phyloP scores from a whole-genome alignment of 2,329 filamentous ascomycete species.

The Fusarium longipes region DNA sequence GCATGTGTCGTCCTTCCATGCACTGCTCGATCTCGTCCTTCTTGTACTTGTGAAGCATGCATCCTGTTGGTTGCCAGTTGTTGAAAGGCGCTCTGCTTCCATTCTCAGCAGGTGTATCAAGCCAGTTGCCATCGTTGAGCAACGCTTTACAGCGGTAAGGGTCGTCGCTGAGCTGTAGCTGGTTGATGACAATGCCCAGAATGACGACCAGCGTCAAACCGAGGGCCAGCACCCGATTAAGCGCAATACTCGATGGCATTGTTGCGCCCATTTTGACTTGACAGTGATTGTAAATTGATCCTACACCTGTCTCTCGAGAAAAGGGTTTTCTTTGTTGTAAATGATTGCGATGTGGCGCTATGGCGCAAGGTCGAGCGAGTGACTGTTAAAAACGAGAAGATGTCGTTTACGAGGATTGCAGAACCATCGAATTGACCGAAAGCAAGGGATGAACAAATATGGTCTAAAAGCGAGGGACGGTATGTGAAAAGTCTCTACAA shows the following conservation, averaged over 20 bases:
- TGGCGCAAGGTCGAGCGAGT: slow-evolving; percentile 16
- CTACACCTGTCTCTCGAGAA: neutral
- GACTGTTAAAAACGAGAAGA: slow-evolving; percentile 1
- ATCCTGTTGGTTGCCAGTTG: slow-evolving; percentile 69
- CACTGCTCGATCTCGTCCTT: slow-evolving; percentile 63
- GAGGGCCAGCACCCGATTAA: slow-evolving; percentile 33
- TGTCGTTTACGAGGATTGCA: slow-evolving; percentile 1
- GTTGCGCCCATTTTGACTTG: slow-evolving; percentile 19
- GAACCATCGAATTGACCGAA: slow-evolving; percentile 8
- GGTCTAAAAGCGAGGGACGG: slow-evolving; percentile 13
- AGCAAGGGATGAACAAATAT: neutral
- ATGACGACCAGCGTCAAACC: slow-evolving; percentile 42
- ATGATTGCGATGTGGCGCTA: slow-evolving; percentile 20
- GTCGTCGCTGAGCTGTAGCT: slow-evolving; percentile 50
- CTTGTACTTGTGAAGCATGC: slow-evolving; percentile 67
- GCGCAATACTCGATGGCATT: slow-evolving; percentile 24
- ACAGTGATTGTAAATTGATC: neutral
- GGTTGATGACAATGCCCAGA: slow-evolving; percentile 31
- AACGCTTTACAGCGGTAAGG: slow-evolving; percentile 65
- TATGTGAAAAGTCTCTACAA: neutral
- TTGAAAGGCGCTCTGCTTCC: slow-evolving; percentile 51
- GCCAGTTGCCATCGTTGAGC: slow-evolving; percentile 63
- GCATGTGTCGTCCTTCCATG: slow-evolving; percentile 60
- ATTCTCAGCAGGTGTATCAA: slow-evolving; percentile 48
- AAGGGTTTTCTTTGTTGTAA: slow-evolving; percentile 1